phyloP scores from a whole-genome alignment of 352 stramenopile genomes.

The Phytophthora ohioensis region DNA sequence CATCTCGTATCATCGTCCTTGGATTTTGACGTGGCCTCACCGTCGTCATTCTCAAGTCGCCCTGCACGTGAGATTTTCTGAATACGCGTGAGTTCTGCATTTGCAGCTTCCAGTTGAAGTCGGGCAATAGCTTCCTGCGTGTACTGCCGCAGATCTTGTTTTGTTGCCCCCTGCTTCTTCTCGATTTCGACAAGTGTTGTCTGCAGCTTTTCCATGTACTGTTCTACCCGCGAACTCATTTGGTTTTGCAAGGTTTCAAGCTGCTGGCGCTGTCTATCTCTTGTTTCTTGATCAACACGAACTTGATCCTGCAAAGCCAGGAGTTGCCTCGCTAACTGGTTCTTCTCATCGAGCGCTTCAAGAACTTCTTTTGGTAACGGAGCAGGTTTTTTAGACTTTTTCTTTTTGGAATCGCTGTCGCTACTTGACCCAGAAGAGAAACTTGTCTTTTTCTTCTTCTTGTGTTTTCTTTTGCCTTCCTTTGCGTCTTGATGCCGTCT shows the following conservation, averaged over 20 bases:
- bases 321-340: slow-evolving; percentile 65
- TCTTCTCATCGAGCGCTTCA: slow-evolving; percentile 64
- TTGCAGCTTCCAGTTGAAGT: slow-evolving; percentile 49
- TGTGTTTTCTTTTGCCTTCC: slow-evolving; percentile 6
- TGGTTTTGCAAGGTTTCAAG: slow-evolving; percentile 63
- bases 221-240: slow-evolving; percentile 55
- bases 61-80: slow-evolving; percentile 48
- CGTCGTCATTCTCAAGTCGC: slow-evolving; percentile 60
- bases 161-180: slow-evolving; percentile 63
- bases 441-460: slow-evolving; percentile 36
- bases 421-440: slow-evolving; percentile 32
- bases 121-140: slow-evolving; percentile 62
- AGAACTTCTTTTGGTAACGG: slow-evolving; percentile 50
- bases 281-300: slow-evolving; percentile 54
- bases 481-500: slow-evolving; percentile 56
- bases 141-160: slow-evolving; percentile 73
- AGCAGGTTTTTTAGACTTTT: slow-evolving; percentile 22
- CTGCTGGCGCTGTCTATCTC: slow-evolving; percentile 51
- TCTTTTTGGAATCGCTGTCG: slow-evolving; percentile 31
- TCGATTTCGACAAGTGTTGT: slow-evolving; percentile 69
- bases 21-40: slow-evolving; percentile 10
- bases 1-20: slow-evolving; percentile 29
- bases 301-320: slow-evolving; percentile 66
- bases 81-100: slow-evolving; percentile 34
- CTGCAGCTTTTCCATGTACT: slow-evolving; percentile 74